Conservation (phyloP, 2,329 filamentous ascomycete species). For the Zasmidium cellare region DNA sequence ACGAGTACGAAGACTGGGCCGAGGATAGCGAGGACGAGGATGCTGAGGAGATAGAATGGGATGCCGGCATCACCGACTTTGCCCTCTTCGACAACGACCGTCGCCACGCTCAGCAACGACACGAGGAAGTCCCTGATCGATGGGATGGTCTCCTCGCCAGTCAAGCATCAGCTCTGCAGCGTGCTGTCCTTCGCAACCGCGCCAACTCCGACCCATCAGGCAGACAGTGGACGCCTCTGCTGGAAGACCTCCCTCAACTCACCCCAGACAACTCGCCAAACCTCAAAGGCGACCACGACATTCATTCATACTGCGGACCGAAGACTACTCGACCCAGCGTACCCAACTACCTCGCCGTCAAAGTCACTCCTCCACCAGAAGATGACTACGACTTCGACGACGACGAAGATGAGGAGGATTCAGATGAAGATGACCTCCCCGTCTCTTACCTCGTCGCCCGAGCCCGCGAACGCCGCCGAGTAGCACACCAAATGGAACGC, state of each 20-base stretch:
- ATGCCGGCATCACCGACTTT: conserved; percentile 37
- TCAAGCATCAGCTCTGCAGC: conserved; percentile 28
- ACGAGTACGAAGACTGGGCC: conserved; percentile 33
- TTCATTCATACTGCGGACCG: conserved; percentile 19
- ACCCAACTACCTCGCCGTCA: conserved; percentile 23
- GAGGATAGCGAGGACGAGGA: conserved; percentile 28
- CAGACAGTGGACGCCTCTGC: conserved; percentile 20
- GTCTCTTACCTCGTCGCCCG: conserved; percentile 28
- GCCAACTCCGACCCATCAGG: conserved; percentile 12
- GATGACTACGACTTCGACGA: conserved; percentile 17
- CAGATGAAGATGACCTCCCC: conserved; percentile 27
- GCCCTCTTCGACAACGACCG: conserved; percentile 33
- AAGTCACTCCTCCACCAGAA: conserved; percentile 18
- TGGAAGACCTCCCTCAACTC: conserved; percentile 29
- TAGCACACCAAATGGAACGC: conserved; percentile 24
- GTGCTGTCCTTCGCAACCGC: conserved; percentile 26
- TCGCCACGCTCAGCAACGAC: conserved; percentile 26
- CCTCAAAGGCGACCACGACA: conserved; percentile 31
- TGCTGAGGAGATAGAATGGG: conserved; percentile 31
- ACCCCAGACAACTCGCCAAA: conserved; percentile 35
- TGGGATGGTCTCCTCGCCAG: conserved; percentile 28
- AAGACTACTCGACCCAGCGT: conserved; percentile 13
- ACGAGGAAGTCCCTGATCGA: conserved; percentile 22
- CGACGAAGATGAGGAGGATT: conserved; percentile 23
- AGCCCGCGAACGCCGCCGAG: conserved; percentile 17